phyloP scores from a whole-genome alignment of 306 rosid genomes.

The Gynostemma pentaphyllum region DNA sequence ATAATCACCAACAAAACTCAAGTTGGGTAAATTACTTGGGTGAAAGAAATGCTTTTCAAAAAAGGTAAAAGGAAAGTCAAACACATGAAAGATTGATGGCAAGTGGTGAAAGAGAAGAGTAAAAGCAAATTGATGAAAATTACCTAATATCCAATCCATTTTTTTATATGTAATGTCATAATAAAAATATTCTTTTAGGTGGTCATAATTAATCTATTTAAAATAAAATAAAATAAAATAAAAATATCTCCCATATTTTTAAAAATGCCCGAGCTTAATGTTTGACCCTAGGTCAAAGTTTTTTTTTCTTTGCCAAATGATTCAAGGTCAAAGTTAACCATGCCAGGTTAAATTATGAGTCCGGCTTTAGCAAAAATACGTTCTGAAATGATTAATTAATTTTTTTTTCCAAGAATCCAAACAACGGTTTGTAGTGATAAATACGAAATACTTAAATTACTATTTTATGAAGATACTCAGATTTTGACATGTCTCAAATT shows the following conservation, averaged over 20 bases:
- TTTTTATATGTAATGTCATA: too few species aligned
- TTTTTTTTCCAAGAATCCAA: not conserved
- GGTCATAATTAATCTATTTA: too few species aligned
- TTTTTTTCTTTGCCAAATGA: too few species aligned
- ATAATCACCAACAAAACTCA: not conserved
- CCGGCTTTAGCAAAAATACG: not conserved
- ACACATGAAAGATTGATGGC: not conserved
- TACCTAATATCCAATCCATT: too few species aligned
- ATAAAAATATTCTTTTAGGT: too few species aligned
- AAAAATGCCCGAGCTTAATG: not conserved
- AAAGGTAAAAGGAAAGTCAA: not conserved
- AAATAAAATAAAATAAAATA: too few species aligned
- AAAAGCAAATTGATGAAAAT: not conserved
- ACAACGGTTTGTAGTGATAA: not conserved
- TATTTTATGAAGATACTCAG: too few species aligned
- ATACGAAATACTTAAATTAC: too few species aligned
- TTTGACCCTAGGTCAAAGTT: not conserved
- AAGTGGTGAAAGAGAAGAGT: not conserved
- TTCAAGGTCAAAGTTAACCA: not conserved
- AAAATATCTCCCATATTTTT: not conserved
- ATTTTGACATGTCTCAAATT: too few species aligned
- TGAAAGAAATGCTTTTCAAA: not conserved
- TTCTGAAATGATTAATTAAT: too few species aligned
- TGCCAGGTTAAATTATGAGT: constrained; percentile 3
- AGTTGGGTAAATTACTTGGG: not conserved